phyloP scores from a whole-genome alignment of 495 filamentous ascomycete genomes.

The Oleoguttula mirabilis region DNA sequence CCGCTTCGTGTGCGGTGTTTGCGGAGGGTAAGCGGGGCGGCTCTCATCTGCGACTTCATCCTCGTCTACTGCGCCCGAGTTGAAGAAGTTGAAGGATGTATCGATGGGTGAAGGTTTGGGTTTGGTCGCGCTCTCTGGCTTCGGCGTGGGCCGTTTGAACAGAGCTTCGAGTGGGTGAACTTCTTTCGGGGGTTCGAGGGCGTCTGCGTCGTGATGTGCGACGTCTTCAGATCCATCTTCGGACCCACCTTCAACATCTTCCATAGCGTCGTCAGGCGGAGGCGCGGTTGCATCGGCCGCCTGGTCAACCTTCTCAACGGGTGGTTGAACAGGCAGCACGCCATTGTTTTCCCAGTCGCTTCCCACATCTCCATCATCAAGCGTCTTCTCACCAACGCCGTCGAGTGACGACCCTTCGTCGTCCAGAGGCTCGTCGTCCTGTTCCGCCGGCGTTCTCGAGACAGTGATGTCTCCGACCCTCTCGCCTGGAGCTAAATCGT shows the following conservation, averaged over 20 bases:
- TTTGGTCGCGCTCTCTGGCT: slow-evolving; percentile 27
- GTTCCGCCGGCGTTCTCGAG: background rate
- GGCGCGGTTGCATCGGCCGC: background rate
- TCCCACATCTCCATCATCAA: too few relatives aligned
- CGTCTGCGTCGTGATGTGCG: background rate
- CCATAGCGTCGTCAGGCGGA: background rate
- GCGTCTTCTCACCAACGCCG: too few relatives aligned
- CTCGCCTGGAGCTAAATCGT: background rate
- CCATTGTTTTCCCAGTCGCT: background rate
- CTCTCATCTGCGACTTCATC: slow-evolving; percentile 40
- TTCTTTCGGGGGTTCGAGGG: slow-evolving; percentile 30
- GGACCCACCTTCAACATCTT: background rate
- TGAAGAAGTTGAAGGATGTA: slow-evolving; percentile 51
- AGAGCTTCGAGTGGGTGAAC: slow-evolving; percentile 81
- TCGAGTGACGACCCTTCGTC: background rate
- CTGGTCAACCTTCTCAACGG: background rate
- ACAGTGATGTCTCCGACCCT: too few relatives aligned
- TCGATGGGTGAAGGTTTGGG: slow-evolving; percentile 34
- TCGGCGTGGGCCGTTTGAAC: slow-evolving; percentile 57
- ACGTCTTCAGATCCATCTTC: background rate
- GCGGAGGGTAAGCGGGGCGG: slow-evolving; percentile 39
- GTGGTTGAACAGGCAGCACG: background rate
- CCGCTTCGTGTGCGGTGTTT: slow-evolving; percentile 68
- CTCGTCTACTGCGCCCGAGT: slow-evolving; percentile 32
- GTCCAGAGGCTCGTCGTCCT: background rate